These are phyloP conservation scores for Oryza brachyantha DNA, from an alignment of 176 grass and related monocot species.

Conservation along the genomic window DNA sequence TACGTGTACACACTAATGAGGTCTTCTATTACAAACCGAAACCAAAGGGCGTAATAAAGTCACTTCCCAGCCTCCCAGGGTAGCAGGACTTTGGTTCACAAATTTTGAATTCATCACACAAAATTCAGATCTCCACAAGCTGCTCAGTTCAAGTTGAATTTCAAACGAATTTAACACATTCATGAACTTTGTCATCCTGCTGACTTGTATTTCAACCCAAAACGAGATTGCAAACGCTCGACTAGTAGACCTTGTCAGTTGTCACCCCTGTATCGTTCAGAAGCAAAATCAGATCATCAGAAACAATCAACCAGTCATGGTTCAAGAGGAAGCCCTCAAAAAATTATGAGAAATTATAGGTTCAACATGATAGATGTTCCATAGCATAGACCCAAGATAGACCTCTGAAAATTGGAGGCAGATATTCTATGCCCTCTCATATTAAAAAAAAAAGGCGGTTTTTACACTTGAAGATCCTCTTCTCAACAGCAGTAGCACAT, in stretches of 20 bases:
- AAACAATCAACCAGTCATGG: neutral
- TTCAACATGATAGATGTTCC: neutral
- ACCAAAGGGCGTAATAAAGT: too few relatives aligned
- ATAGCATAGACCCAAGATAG: constrained; percentile 10
- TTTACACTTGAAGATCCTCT: constrained; percentile 44
- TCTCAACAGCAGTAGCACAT: constrained; percentile 26
- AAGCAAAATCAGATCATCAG: too few relatives aligned
- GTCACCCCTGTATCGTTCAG: too few relatives aligned
- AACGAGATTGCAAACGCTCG: too few relatives aligned
- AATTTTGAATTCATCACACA: neutral
- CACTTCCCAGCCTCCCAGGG: too few relatives aligned
- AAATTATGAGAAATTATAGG: neutral
- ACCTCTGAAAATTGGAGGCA: neutral
- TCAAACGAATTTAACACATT: too few relatives aligned
- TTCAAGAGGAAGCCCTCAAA: neutral
- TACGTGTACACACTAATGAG: too few relatives aligned
- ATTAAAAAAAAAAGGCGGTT: neutral
- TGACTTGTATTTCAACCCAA: neutral
- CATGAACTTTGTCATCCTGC: neutral
- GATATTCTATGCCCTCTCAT: constrained; percentile 31
- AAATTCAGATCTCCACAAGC: too few relatives aligned
- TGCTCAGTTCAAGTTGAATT: too few relatives aligned
- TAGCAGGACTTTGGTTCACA: neutral
- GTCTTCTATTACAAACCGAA: too few relatives aligned
- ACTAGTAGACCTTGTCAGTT: too few relatives aligned